Base-by-base conservation (phyloP, 345 rosid species). In the Euclidium syriacum region DNA sequence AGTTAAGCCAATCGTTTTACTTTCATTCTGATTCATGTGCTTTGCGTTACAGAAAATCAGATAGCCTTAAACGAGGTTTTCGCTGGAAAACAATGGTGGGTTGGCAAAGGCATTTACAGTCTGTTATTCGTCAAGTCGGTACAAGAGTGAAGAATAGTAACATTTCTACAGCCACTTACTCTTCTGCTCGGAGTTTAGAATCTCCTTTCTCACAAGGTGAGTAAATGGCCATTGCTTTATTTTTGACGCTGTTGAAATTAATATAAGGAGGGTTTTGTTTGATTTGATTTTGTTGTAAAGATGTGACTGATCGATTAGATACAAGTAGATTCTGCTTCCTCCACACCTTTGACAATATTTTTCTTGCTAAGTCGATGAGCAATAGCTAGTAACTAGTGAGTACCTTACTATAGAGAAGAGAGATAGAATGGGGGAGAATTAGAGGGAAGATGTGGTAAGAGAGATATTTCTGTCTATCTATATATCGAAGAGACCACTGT, bases 91-190 rank as follows among this genome's bases (percentile, higher is more conserved):
- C 26, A 67, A 85, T 85, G 98, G 86, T 77, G 73, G 85, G 81
- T 14, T 86, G 96, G 96, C 91, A 78, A 74, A 80, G 85, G 67
- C 73, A 83, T 72, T 64, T 91, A 30, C 95, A 77, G 65, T 59
- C 62, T 2, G 60, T 69, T 9, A 27, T 84, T 70, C 80, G 80
- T 52, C 85, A 71, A 35, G 73, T 78, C 52, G 79, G 76, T 48
- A 81, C 65, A 57, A 72, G 74, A 47, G 76, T 72, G 59, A 84
- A 48, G 61, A 65, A 55, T 12, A 58, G 41, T 56, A 54, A 61
- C 73, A 68, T 64, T 64, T 59, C 75, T 1, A 51, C 53, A 26
- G 52, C 80, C 20, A 67, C 40, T 43, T 72, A 63, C 53, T 65
- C 79, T 30, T 73, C 66, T 0, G 39, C 65, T 48, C 74, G 78